Base-by-base conservation (phyloP, 2,329 filamentous ascomycete species). In the Aureobasidium sp. region DNA sequence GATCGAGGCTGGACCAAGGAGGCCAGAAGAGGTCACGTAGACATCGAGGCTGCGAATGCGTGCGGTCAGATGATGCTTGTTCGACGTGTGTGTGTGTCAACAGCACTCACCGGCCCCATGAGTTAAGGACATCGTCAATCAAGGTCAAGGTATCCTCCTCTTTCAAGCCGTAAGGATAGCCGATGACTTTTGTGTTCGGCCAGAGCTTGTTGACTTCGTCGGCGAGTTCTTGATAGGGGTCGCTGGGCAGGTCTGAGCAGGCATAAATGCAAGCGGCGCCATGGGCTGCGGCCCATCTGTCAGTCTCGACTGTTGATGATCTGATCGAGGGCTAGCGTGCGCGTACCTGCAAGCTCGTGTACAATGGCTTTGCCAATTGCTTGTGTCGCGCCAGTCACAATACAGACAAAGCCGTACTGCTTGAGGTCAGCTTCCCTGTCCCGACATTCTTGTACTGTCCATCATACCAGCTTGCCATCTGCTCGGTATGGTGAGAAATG, bases 211-310 rank as follows among this genome's bases (percentile, higher is more conserved):
- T 70, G 25, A 79, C 64, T 40, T 69, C 64, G 8, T 68, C 63
- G 35, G 72, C 67, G 34, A 79, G 65, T 34, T 64, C 55, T 21
- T 66, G 64, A 61, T 73, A 75, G 35, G 71, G 67, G 27, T 71
- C 67, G 25, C 65, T 65, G 14, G 70, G 69, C 35, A 69, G 61
- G 19, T 70, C 69, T 39, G 77, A 74, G 65, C 79, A 81, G 40
- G 78, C 77, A 60, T 84, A 84, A 58, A 84, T 79, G 60, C 78
- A 81, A 38, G 81, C 81, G 57, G 80, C 81, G 37, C 81, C 81
- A 62, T 84, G 81, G 40, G 79, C 80, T 80, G n/a, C 27, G 37
- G 12, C 24, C 3, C 4, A 11, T 0, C 56, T 50, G 32, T 16
- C 27, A 47, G 27, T 55, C 21, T 47, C 21, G 24, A 19, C 25